Conservation (phyloP, 108 stramenopile species). For the Nitzschia sp. region DNA sequence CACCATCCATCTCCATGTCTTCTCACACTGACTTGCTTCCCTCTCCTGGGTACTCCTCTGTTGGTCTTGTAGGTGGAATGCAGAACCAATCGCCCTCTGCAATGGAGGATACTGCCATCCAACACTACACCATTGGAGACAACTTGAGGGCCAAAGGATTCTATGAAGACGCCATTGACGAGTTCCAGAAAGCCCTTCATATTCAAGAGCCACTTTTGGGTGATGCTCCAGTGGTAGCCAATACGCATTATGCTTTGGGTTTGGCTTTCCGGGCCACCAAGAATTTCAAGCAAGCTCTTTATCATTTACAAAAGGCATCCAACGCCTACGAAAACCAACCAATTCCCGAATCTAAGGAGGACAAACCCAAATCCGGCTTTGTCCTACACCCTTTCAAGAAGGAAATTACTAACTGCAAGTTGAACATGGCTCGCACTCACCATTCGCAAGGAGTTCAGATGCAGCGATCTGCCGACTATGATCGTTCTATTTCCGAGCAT, state of each 20-base stretch:
- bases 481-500: slow-evolving; percentile 29
- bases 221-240: slow-evolving; percentile 21
- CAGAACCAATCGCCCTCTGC: neutral
- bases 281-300: slow-evolving; percentile 26
- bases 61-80: neutral
- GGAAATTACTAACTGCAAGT: slow-evolving; percentile 27
- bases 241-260: slow-evolving; percentile 32
- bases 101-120: slow-evolving; percentile 32
- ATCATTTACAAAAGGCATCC: slow-evolving; percentile 24
- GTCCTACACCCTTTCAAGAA: slow-evolving; percentile 6
- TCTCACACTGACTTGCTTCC: neutral
- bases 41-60: neutral
- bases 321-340: slow-evolving; percentile 19
- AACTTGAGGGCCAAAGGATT: slow-evolving; percentile 38
- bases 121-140: slow-evolving; percentile 39
- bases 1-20: neutral
- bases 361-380: neutral
- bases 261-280: slow-evolving; percentile 26
- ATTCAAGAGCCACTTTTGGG: slow-evolving; percentile 28
- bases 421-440: slow-evolving; percentile 37
- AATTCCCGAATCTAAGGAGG: neutral
- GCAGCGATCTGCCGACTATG: slow-evolving; percentile 32
- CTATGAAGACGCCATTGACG: slow-evolving; percentile 37
- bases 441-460: slow-evolving; percentile 28
- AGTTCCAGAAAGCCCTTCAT: slow-evolving; percentile 28